Base-by-base conservation (phyloP, 176 grass and related monocot species). In the Raddia distichophylla region DNA sequence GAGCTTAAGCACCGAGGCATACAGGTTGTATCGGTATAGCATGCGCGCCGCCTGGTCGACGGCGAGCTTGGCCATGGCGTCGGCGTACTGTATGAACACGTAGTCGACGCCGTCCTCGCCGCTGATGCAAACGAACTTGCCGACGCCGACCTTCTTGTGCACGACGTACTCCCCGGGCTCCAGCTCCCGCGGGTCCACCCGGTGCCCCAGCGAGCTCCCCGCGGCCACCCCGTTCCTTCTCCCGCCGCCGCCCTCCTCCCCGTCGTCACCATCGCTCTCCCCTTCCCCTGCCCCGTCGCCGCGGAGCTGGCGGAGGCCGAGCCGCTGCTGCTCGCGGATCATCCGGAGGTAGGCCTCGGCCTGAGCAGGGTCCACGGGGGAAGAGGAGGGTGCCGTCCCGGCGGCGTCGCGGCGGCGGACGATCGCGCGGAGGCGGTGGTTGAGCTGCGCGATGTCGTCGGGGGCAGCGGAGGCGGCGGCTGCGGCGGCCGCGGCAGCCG, bases 21-120 rank as follows among this genome's bases (percentile, higher is more conserved):
- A 98, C 92, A 94, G 68, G 94, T 95, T 95, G 71, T 98, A 98
- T 82, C 95, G 82, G 81, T 98, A 98, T 78, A 98, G 92, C 83
- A 98, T 81, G 77, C 88, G 86, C 6, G 86, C 64, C 17, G 92
- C 92, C 85, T 93, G 92, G 64, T 93, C 88, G 71, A 98, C 90
- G 5, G 88, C 92, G 73, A 95, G 93, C 71, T 98, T 98, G 17
- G 92, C 92, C 95, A 98, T 98, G 76, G 86, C 92, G 69, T 98
- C 95, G 1, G 86, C 88, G 60, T 94, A 98, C 77, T 98, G 88
- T 12, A 98, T 89, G 68, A 94, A 98, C 4, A 98, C 85, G 81
- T 98, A 98, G 37, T 94, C 88, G 3, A 85, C 53, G 15, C 80
- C 75, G 35, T 98, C 86, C 81, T 94, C 92, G 5, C 83, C 80